These are phyloP conservation scores for Nissolia schottii DNA, from an alignment of 306 rosid species.

Conservation along the genomic window DNA sequence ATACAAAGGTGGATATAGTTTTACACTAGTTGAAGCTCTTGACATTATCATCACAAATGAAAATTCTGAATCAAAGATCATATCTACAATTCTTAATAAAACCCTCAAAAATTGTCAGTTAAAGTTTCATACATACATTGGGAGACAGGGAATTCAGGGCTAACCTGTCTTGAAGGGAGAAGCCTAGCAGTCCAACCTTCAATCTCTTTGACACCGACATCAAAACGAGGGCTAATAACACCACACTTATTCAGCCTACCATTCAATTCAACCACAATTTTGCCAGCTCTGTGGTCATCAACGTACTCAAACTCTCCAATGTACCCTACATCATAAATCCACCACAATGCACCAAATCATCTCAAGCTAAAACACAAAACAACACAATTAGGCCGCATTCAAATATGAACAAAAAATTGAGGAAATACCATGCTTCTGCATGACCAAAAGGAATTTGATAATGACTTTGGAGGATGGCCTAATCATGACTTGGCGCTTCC, in stretches of 20 bases:
- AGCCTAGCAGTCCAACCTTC: slow-evolving; percentile 53
- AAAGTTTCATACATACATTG: not conserved
- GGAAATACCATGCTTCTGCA: slow-evolving; percentile 40
- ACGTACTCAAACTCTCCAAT: slow-evolving; percentile 51
- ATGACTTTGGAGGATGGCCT: slow-evolving; percentile 47
- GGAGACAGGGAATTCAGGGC: too few relatives aligned
- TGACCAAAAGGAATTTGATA: slow-evolving; percentile 41
- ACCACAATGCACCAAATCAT: not conserved
- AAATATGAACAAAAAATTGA: not conserved
- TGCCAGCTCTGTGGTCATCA: slow-evolving; percentile 49
- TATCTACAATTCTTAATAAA: too few relatives aligned
- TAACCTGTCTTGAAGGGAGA: slow-evolving; percentile 53
- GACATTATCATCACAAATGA: too few relatives aligned
- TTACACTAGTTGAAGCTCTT: too few relatives aligned
- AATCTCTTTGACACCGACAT: slow-evolving; percentile 43
- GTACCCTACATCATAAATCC: slow-evolving; percentile 18
- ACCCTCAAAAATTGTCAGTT: too few relatives aligned
- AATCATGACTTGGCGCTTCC: slow-evolving; percentile 50
- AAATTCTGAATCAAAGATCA: not conserved
- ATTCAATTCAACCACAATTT: slow-evolving; percentile 46
- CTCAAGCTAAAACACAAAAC: not conserved
- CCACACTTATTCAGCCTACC: slow-evolving; percentile 51
- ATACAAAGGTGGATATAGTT: too few relatives aligned
- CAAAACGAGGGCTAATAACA: slow-evolving; percentile 50
- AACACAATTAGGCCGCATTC: not conserved